Conservation (phyloP, 2,329 filamentous ascomycete genomes). For the Apiospora arundinis region DNA sequence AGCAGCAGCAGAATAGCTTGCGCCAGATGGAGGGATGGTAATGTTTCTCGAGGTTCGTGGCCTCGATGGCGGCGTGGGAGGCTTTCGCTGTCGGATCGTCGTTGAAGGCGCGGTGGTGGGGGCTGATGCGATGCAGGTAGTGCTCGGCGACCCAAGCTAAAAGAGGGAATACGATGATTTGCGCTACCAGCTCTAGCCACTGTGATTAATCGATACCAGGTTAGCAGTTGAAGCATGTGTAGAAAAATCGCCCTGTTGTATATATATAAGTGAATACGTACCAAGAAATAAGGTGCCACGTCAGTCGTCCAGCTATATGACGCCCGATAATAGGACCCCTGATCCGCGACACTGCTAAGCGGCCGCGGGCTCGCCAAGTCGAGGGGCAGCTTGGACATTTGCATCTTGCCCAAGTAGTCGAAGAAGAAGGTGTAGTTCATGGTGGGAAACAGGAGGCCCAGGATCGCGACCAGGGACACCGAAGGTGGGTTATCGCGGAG, state of each 20-base stretch:
- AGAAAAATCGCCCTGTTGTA: too few relatives aligned
- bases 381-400: conserved; percentile 30
- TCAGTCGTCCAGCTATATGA: not conserved
- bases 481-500: too few relatives aligned
- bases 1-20: conserved; percentile 36
- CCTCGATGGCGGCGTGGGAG: conserved; percentile 32
- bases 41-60: conserved; percentile 39
- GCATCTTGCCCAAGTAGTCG: conserved; percentile 35
- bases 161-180: conserved; percentile 42
- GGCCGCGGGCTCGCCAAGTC: conserved; percentile 28
- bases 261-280: too few relatives aligned
- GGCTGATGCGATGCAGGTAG: conserved; percentile 42
- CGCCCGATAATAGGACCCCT: too few relatives aligned
- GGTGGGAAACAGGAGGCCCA: conserved; percentile 39
- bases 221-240: not conserved
- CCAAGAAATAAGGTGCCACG: conserved; percentile 25
- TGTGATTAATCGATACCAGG: conserved; percentile 35
- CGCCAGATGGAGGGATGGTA: conserved; percentile 40
- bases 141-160: conserved; percentile 42
- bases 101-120: too few relatives aligned
- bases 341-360: not conserved
- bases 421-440: conserved; percentile 43
- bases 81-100: too few relatives aligned
- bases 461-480: conserved; percentile 29
- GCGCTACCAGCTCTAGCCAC: conserved; percentile 40